Evolutionary conservation across 768 basidiomycete genomes (phyloP).

Genomic region (Boletus pseudopeckii): DNA sequence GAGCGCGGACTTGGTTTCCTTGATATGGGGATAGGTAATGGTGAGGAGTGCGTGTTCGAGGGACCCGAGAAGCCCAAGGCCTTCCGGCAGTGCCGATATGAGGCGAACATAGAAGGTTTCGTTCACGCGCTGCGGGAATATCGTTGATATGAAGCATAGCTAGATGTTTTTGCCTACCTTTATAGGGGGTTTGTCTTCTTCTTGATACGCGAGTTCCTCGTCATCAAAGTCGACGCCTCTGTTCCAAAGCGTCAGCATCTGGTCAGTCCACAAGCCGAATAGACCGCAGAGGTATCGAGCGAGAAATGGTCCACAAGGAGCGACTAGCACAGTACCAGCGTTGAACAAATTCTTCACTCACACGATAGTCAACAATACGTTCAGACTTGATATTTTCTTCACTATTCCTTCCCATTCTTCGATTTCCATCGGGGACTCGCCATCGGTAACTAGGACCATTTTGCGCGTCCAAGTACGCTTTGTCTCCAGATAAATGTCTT

Average conservation of each 20-base stretch:
- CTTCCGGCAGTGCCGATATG: conserved; percentile 33
- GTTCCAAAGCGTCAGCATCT: conserved; percentile 5
- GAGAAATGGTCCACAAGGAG: background rate
- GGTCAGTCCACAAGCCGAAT: background rate
- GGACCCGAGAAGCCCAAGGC: conserved; percentile 27
- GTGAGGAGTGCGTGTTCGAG: conserved; percentile 30
- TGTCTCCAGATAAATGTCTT: conserved; percentile 58
- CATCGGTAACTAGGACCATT: conserved; percentile 83
- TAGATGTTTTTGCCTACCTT: conserved; percentile 52
- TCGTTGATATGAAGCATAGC: background rate
- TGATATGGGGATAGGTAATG: conserved; percentile 52
- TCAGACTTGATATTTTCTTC: conserved; percentile 57
- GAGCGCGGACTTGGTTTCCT: conserved; percentile 63
- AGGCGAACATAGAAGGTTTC: conserved; percentile 68
- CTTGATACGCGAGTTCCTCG: conserved; percentile 55
- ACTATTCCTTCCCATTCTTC: conserved; percentile 74
- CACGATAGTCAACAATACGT: conserved; percentile 68
- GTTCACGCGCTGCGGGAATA: conserved; percentile 53
- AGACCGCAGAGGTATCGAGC: background rate
- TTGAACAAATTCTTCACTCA: conserved; percentile 33
- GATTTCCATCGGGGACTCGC: conserved; percentile 65
- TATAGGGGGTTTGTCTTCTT: conserved; percentile 63
- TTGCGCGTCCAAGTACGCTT: conserved; percentile 87
- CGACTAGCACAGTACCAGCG: background rate
- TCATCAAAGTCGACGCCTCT: conserved; percentile 93